These are phyloP conservation scores for Solanum sejunctum DNA, from an alignment of 257 asterid species.

Conservation along the genomic window DNA sequence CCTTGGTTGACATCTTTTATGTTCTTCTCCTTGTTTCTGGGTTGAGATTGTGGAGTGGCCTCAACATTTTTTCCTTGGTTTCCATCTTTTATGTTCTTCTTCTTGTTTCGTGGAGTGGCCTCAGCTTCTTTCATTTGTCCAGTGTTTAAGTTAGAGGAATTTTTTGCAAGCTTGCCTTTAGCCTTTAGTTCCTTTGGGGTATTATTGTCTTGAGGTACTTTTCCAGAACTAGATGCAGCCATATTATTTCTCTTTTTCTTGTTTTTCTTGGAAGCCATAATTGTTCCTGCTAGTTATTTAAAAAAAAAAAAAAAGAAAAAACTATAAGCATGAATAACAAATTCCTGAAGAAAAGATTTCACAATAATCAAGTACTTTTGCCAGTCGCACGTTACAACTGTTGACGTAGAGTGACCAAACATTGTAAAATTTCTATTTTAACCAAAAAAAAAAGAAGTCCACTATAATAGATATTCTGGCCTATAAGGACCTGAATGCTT, in stretches of 20 bases:
- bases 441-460: not conserved
- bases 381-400: not conserved
- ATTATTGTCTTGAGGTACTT: not conserved
- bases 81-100: conserved; percentile 18
- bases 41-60: conserved; percentile 7
- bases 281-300: conserved; percentile 4
- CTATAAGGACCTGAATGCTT: not conserved
- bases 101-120: conserved; percentile 7
- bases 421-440: not conserved
- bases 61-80: conserved; percentile 16
- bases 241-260: conserved; percentile 5
- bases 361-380: not conserved
- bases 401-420: not conserved
- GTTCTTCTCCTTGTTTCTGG: conserved; percentile 16
- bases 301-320: not conserved
- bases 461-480: not conserved
- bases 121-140: conserved; percentile 23
- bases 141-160: conserved; percentile 18
- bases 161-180: conserved; percentile 9
- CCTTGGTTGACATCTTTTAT: conserved; percentile 15
- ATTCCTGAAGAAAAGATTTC: not conserved
- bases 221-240: conserved; percentile 6
- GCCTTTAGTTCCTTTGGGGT: conserved; percentile 2
- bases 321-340: not conserved
- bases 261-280: conserved; percentile 26